These are phyloP conservation scores for Akanthomyces dipterigenus DNA, from an alignment of 2,329 filamentous ascomycete species.

Conservation along the genomic window DNA sequence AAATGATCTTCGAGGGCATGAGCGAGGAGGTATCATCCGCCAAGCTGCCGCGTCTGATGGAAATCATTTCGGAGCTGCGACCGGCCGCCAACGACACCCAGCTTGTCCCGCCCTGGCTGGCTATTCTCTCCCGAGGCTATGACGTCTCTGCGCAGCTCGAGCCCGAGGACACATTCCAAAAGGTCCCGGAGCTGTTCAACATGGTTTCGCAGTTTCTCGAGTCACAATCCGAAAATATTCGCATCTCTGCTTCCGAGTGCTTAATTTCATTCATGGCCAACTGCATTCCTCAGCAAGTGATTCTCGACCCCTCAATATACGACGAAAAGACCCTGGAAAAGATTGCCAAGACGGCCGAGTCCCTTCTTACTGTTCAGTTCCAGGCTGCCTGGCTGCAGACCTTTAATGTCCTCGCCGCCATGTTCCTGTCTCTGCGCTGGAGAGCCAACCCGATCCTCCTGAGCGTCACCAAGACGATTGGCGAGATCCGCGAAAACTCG, in stretches of 20 bases:
- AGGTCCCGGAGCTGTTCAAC: conserved; percentile 76
- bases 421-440: conserved; percentile 86
- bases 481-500: conserved; percentile 79
- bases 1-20: conserved; percentile 93
- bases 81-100: conserved; percentile 92
- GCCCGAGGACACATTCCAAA: conserved; percentile 85
- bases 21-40: conserved; percentile 77
- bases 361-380: conserved; percentile 80
- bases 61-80: conserved; percentile 86
- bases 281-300: conserved; percentile 74
- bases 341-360: conserved; percentile 64
- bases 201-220: conserved; percentile 76
- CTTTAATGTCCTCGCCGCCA: conserved; percentile 78
- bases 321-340: conserved; percentile 87
- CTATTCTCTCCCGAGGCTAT: conserved; percentile 88
- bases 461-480: conserved; percentile 69
- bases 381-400: conserved; percentile 93
- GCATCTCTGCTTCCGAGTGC: conserved; percentile 90
- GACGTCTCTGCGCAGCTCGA: conserved; percentile 86
- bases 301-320: conserved; percentile 83
- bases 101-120: conserved; percentile 91
- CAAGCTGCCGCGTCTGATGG: conserved; percentile 81
- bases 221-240: conserved; percentile 85
- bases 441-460: conserved; percentile 71
- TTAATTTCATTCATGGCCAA: conserved; percentile 88